Percentiles rank a stretch among this genome's conserved stretches.
phyloP scores from a whole-genome alignment of 1,284 basidiomycete genomes.

The Laetiporus sulphureus region DNA sequence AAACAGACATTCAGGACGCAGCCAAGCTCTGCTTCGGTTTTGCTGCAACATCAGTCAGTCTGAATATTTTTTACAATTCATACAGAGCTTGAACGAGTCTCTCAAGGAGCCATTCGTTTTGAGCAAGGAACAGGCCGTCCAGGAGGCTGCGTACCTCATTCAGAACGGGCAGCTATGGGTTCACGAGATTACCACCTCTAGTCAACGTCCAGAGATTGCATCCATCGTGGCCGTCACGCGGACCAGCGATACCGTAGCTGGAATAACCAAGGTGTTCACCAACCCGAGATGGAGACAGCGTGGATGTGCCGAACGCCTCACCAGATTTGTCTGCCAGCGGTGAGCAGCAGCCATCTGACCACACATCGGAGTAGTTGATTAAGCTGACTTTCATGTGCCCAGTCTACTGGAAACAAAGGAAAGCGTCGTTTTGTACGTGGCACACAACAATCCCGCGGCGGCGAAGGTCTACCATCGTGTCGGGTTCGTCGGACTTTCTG shows the following conservation, averaged over 20 bases:
- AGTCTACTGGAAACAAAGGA: constrained; percentile 32
- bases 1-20: constrained; percentile 35
- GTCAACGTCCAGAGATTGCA: constrained; percentile 35
- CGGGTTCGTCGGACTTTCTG: constrained; percentile 47
- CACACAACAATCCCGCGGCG: constrained; percentile 45
- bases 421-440: constrained; percentile 48
- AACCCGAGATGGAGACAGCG: constrained; percentile 39
- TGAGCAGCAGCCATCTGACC: too few species aligned
- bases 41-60: constrained; percentile 49
- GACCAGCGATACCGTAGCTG: constrained; percentile 41
- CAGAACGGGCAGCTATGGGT: constrained; percentile 51
- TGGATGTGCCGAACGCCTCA: constrained; percentile 52
- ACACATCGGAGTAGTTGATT: too few species aligned
- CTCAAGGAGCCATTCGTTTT: constrained; percentile 50
- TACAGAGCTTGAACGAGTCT: constrained; percentile 1
- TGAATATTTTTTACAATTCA: background rate
- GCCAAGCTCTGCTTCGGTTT: constrained; percentile 49
- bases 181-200: constrained; percentile 33
- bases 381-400: constrained; percentile 1
- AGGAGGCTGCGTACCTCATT: constrained; percentile 49
- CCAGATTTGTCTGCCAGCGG: constrained; percentile 44
- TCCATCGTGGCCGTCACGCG: constrained; percentile 62
- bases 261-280: constrained; percentile 64
- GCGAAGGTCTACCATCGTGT: constrained; percentile 52
- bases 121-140: constrained; percentile 30